These are phyloP conservation scores for Fraxinus americana DNA, from an alignment of 257 asterid species.

Conservation along the genomic window DNA sequence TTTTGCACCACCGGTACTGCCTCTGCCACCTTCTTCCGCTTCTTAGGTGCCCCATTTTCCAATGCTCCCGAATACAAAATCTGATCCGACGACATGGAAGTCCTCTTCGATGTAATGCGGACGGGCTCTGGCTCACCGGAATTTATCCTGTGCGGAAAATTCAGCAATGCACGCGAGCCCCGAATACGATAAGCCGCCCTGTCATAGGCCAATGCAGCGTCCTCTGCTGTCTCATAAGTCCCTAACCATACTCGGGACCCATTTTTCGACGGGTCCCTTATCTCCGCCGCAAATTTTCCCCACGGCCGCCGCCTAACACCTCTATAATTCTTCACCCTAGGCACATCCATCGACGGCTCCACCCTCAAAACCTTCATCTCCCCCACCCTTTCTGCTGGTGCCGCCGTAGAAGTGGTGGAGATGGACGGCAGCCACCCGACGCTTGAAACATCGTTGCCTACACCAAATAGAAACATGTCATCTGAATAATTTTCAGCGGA, in stretches of 20 bases:
- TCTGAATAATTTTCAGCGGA: neutral
- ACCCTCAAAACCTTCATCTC: constrained; percentile 3
- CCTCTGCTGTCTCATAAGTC: constrained; percentile 47
- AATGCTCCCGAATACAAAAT: constrained; percentile 5
- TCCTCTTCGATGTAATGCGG: constrained; percentile 32
- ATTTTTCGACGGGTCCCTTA: constrained; percentile 48
- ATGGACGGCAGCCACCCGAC: neutral
- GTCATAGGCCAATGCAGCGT: constrained; percentile 51
- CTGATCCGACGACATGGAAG: constrained; percentile 3
- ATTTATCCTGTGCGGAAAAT: constrained; percentile 43
- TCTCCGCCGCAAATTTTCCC: constrained; percentile 57
- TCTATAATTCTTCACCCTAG: constrained; percentile 34
- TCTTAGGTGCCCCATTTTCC: constrained; percentile 26
- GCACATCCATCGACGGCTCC: neutral
- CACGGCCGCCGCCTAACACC: constrained; percentile 51
- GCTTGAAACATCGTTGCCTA: neutral
- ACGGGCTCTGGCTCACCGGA: constrained; percentile 50
- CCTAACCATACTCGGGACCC: constrained; percentile 53
- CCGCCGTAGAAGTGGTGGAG: neutral
- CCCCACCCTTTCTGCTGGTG: neutral
- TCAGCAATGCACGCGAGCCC: constrained; percentile 48
- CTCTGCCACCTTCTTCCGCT: constrained; percentile 30
- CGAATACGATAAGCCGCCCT: constrained; percentile 49
- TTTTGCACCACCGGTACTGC: neutral
- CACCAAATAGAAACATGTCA: constrained; percentile 16